Base-by-base conservation (phyloP, 164 flowering plant species). In the Annona squamosa region DNA sequence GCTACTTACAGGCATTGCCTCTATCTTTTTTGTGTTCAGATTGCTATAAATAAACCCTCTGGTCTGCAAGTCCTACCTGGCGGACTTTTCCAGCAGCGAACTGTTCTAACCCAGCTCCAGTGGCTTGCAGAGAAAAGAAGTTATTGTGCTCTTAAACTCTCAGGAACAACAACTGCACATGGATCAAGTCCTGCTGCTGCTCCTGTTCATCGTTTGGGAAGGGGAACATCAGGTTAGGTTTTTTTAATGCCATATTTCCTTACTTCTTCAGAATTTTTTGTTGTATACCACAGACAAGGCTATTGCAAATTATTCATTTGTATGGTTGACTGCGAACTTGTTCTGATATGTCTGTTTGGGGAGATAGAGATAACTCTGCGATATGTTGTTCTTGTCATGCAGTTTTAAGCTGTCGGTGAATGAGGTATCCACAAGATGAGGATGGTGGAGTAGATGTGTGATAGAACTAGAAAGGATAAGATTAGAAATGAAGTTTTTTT, bases 31-130 rank as follows among this genome's bases (percentile, higher is more conserved):
- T 78, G 45, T 19, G 6, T 63, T 70, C 82, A 95, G 99, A 80
- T 95, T 85, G 97, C 90, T 73, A 66, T 95, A 37, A 89, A 91
- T 83, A 95, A 95, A 80, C 99, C 98, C 37, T 88, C 97, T 42
- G 97, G 99, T 52, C 82, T 95, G 71, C 98, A 95, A 95, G 99
- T 95, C 72, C 77, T 93, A 72, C 97, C 98, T 37, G 97, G 95
- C 76, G 99, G 99, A 45, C 84, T 91, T 73, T 95, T 88, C 81
- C 98, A 93, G 88, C 97, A 95, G 72, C 79, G 95, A 63, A 95
- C 97, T 71, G 93, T 93, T 80, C 81, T 95, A 69, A 84, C 85
- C n/a, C 98, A 90, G 80, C 91, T 93, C 7, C 90, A 82, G 68
- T 85, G 97, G 96, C 74, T 81, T 74, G 76, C 78, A 57, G 56